Percentiles rank a stretch among this genome's conserved stretches.
phyloP scores from a whole-genome alignment of 2,329 filamentous ascomycete species.

The Ascochyta lentis region DNA sequence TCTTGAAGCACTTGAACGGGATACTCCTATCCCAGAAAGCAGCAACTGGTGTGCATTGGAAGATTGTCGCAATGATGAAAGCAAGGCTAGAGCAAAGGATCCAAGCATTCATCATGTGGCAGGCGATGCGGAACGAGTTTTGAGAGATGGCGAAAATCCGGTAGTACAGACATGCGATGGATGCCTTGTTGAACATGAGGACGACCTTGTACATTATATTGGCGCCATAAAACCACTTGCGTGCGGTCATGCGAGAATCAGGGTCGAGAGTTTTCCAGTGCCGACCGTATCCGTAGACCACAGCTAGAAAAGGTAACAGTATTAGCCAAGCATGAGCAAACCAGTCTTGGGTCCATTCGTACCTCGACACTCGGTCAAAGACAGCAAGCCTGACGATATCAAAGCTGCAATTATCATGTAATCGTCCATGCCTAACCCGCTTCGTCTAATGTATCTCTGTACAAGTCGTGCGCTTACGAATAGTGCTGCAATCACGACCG shows the following conservation, averaged over 20 bases:
- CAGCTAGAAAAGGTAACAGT: conserved; percentile 19
- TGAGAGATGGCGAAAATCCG: conserved; percentile 42
- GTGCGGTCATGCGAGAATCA: conserved; percentile 24
- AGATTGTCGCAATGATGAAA: conserved; percentile 40
- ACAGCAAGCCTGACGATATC: conserved; percentile 25
- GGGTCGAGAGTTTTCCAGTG: conserved; percentile 22
- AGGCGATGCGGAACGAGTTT: conserved; percentile 34
- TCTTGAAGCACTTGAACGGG: conserved; percentile 39
- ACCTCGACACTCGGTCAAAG: conserved; percentile 36
- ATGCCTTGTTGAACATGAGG: conserved; percentile 45
- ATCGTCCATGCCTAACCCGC: conserved; percentile 30
- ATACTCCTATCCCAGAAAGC: conserved; percentile 43
- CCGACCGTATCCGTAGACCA: conserved; percentile 32
- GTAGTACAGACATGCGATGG: conserved; percentile 43
- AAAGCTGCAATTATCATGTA: conserved; percentile 33
- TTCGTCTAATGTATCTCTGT: conserved; percentile 26
- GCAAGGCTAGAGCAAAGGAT: conserved; percentile 42
- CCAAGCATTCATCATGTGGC: conserved; percentile 35
- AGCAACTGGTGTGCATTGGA: conserved; percentile 42
- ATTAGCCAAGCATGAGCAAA: not conserved
- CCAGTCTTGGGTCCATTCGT: not conserved
- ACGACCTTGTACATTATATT: conserved; percentile 49
- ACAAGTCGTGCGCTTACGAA: conserved; percentile 28
- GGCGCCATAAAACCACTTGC: conserved; percentile 41
- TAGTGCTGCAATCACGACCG: conserved; percentile 23